Evolutionary conservation across 495 filamentous ascomycete genomes (phyloP).

Genomic region (Choiromyces venosus): DNA sequence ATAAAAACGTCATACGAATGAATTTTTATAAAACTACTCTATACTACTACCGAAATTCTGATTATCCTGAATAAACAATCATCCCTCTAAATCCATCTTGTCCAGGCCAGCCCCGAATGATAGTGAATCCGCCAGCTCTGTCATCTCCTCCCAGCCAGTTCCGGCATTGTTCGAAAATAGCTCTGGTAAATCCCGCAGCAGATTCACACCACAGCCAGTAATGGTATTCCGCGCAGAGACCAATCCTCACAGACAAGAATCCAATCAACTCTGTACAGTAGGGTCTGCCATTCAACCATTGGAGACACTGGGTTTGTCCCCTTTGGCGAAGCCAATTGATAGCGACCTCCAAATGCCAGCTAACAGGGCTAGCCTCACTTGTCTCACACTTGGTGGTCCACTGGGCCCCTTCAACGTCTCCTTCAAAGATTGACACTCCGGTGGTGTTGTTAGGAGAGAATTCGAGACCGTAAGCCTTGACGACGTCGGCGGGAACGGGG

Average conservation of each 20-base stretch:
- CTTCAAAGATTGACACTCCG: background rate
- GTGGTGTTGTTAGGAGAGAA: background rate
- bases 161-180: background rate
- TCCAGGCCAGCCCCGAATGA: background rate
- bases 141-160: background rate
- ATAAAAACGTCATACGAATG: background rate
- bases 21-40: background rate
- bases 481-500: background rate
- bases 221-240: background rate
- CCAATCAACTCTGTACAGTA: background rate
- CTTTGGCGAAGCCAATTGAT: background rate
- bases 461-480: background rate
- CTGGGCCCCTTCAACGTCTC: background rate
- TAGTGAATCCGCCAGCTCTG: background rate
- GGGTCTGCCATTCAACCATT: background rate
- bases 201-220: background rate
- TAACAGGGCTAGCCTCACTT: background rate
- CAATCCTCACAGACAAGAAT: background rate
- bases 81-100: background rate
- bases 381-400: constrained; percentile 1
- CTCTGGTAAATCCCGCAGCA: background rate
- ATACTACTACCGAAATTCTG: background rate
- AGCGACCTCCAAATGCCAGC: background rate
- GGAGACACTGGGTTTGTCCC: background rate
- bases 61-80: background rate